Conservation (phyloP, 169 alveolate species). For the Cystoisospora suis region DNA sequence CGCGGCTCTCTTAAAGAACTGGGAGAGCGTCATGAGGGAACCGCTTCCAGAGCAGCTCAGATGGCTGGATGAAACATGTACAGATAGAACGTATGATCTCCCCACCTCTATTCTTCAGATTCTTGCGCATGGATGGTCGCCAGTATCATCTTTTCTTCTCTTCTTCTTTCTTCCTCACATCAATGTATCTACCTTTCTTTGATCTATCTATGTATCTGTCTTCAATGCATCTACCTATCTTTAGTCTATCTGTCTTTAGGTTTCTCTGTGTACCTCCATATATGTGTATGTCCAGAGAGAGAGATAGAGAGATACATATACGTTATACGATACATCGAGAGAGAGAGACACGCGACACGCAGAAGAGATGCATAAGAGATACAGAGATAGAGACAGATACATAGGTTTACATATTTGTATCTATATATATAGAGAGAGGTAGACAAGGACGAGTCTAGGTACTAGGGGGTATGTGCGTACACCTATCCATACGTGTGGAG, state of each 20-base stretch:
- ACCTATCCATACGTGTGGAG: too few relatives aligned
- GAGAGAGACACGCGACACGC: not conserved
- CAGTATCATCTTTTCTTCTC: not conserved
- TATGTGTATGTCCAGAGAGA: not conserved
- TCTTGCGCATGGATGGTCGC: too few relatives aligned
- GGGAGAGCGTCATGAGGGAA: not conserved
- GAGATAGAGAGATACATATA: too few relatives aligned
- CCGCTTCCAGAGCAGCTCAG: slow-evolving; percentile 3
- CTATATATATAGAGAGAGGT: not conserved
- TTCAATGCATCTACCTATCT: not conserved
- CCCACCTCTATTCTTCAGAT: too few relatives aligned
- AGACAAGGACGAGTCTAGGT: not conserved
- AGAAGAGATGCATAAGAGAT: not conserved
- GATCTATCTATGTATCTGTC: not conserved
- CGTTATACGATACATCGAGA: not conserved
- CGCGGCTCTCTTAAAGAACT: not conserved
- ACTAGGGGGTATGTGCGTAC: not conserved
- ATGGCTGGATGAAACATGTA: slow-evolving; percentile 13
- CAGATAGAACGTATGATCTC: not conserved
- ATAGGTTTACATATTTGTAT: not conserved
- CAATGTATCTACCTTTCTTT: not conserved
- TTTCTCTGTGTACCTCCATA: not conserved
- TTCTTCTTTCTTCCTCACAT: not conserved
- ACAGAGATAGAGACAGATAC: not conserved
- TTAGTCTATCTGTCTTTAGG: not conserved